These are phyloP conservation scores for Aureobasidium lini DNA, from an alignment of 2,329 filamentous ascomycete genomes.

Conservation along the genomic window DNA sequence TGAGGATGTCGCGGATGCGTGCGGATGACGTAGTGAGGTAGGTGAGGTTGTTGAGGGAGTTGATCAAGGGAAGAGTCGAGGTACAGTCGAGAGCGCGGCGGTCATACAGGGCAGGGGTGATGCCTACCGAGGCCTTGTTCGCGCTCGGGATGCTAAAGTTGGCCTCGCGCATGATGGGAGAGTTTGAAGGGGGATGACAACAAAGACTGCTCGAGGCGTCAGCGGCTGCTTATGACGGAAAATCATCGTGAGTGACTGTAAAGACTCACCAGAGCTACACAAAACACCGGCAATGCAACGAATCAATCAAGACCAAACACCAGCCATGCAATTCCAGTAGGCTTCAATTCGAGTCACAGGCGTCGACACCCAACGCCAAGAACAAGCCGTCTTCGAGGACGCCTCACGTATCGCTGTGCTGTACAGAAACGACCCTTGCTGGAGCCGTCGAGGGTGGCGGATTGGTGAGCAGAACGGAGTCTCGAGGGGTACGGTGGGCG, in stretches of 20 bases:
- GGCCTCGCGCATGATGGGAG: constrained; percentile 84
- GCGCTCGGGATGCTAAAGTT: constrained; percentile 99
- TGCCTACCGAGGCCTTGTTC: constrained; percentile 98
- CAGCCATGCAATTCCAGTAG: constrained; percentile 11
- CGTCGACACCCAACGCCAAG: constrained; percentile 8
- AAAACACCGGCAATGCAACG: constrained; percentile 12
- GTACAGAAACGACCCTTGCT: not conserved
- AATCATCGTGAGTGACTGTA: not conserved
- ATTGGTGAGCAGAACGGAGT: not conserved
- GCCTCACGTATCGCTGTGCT: not conserved
- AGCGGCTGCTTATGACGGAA: constrained; percentile 2
- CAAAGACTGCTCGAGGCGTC: constrained; percentile 13
- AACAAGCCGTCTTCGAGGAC: not conserved
- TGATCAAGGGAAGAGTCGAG: constrained; percentile 93
- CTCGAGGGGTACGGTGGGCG: not conserved
- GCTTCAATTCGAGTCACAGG: constrained; percentile 4
- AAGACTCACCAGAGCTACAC: constrained; percentile 6
- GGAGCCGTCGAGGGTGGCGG: not conserved
- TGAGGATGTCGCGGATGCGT: constrained; percentile 93
- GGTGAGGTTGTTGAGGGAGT: constrained; percentile 96
- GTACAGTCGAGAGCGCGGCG: constrained; percentile 96
- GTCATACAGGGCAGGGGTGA: constrained; percentile 97
- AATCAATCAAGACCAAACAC: constrained; percentile 11
- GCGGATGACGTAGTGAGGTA: constrained; percentile 97
- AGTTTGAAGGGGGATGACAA: constrained; percentile 21